Evolutionary conservation across 805 yeast genomes (phyloP).

Genomic region (Kregervanrija pseudodelftensis): DNA sequence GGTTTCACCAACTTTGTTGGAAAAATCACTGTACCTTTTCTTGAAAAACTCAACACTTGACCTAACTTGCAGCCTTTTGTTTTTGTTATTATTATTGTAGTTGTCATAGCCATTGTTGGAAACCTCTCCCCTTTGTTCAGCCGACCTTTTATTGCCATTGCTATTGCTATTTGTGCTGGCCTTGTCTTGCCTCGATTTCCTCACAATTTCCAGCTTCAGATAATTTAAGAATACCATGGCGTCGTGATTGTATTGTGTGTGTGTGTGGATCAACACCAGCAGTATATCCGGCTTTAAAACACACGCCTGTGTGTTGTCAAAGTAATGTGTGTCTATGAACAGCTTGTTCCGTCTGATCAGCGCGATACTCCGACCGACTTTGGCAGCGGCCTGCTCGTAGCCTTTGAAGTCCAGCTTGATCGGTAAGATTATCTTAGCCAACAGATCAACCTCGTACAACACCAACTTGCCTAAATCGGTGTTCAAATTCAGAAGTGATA

Average conservation of each 20-base stretch:
- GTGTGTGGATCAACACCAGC: background rate
- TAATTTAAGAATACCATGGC: too few species aligned
- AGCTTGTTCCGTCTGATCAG: background rate
- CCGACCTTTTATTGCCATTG: background rate
- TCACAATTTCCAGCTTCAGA: too few species aligned
- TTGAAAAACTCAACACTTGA: constrained; percentile 35
- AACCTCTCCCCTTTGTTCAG: background rate
- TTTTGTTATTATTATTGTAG: too few species aligned
- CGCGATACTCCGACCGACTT: too few species aligned
- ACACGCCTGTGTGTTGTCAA: background rate
- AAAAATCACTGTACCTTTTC: constrained; percentile 29
- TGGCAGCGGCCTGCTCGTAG: background rate
- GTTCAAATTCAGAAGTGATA: constrained; percentile 11
- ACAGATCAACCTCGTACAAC: constrained; percentile 12
- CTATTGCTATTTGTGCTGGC: background rate
- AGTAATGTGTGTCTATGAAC: background rate
- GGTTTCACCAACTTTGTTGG: background rate
- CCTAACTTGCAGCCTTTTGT: constrained; percentile 8
- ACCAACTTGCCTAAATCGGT: constrained; percentile 25
- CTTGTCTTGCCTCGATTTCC: too few species aligned
- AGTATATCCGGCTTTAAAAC: constrained; percentile 3
- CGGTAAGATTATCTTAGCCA: constrained; percentile 7
- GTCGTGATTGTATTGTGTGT: too few species aligned
- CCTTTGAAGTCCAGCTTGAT: background rate
- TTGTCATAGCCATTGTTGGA: too few species aligned